A percentile compares a stretch with the other conserved stretches of the same genome.
Conservation (phyloP, 441 rosid genomes). For the Gossypium schwendimanii region DNA sequence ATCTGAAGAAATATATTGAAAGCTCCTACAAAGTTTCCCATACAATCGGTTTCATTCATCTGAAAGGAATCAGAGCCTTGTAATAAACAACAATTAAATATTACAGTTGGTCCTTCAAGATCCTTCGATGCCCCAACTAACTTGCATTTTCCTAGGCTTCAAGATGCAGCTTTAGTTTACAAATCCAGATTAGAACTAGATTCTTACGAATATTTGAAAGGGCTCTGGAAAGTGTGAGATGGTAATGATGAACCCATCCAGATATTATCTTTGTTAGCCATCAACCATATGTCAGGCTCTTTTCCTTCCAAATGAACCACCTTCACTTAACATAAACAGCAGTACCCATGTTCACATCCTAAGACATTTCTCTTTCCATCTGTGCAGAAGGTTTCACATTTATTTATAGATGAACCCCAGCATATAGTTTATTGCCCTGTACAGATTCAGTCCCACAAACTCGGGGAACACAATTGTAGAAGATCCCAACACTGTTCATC, state of each 20-base stretch:
- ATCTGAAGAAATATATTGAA: not conserved
- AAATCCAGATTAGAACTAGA: not conserved
- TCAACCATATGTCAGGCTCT: not conserved
- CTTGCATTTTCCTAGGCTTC: not conserved
- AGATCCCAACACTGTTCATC: not conserved
- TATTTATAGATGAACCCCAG: constrained; percentile 7
- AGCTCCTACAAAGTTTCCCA: not conserved
- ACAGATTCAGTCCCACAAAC: not conserved
- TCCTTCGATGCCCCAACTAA: not conserved
- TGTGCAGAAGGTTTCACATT: not conserved
- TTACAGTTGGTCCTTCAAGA: constrained; percentile 2
- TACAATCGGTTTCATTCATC: not conserved
- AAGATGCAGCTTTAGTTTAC: not conserved
- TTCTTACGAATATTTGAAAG: not conserved
- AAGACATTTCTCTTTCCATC: not conserved
- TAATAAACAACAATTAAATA: not conserved
- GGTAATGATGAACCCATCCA: not conserved
- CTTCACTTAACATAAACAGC: not conserved
- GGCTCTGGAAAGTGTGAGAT: not conserved
- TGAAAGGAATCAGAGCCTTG: not conserved
- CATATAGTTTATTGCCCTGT: not conserved
- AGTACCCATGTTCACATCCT: not conserved
- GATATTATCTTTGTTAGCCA: not conserved
- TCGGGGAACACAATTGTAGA: not conserved
- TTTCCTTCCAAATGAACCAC: not conserved